Conservation (phyloP, 805 yeast genomes). For the Pichia paraexigua region DNA sequence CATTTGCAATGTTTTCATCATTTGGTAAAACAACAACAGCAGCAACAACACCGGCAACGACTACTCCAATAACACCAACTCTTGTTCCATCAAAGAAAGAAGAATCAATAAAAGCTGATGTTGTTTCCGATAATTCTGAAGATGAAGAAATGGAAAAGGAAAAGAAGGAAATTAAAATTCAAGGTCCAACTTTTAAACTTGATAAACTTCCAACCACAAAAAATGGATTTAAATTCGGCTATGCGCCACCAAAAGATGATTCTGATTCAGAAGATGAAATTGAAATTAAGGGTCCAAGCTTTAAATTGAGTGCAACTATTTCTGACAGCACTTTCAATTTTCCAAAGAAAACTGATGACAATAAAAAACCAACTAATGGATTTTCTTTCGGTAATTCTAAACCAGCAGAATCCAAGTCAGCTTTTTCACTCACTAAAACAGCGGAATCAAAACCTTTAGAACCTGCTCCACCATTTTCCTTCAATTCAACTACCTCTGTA, state of each 20-base stretch:
- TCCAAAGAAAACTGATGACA: neutral
- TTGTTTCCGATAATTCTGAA: conserved; percentile 11
- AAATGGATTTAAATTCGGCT: conserved; percentile 41
- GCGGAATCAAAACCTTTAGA: conserved; percentile 5
- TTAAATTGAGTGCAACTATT: conserved; percentile 35
- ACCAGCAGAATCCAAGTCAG: conserved; percentile 10
- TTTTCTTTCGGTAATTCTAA: conserved; percentile 8
- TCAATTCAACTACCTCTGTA: neutral
- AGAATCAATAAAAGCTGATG: neutral
- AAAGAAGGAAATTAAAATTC: conserved; percentile 50
- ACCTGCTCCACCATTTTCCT: neutral
- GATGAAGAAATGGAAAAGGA: conserved; percentile 25
- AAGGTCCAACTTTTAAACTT: conserved; percentile 62
- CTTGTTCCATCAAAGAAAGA: neutral
- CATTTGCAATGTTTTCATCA: conserved; percentile 10
- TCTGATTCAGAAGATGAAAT: conserved; percentile 53
- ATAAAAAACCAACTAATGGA: neutral
- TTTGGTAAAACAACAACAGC: neutral
- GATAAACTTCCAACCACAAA: conserved; percentile 39
- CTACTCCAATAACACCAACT: neutral
- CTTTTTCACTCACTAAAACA: conserved; percentile 12
- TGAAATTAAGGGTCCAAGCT: conserved; percentile 68
- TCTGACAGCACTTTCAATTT: conserved; percentile 27
- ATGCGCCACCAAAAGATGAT: conserved; percentile 26
- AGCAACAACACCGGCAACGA: conserved; percentile 2